phyloP scores from a whole-genome alignment of 192 early-diverging fungal genomes.

The Linnemannia elongata region DNA sequence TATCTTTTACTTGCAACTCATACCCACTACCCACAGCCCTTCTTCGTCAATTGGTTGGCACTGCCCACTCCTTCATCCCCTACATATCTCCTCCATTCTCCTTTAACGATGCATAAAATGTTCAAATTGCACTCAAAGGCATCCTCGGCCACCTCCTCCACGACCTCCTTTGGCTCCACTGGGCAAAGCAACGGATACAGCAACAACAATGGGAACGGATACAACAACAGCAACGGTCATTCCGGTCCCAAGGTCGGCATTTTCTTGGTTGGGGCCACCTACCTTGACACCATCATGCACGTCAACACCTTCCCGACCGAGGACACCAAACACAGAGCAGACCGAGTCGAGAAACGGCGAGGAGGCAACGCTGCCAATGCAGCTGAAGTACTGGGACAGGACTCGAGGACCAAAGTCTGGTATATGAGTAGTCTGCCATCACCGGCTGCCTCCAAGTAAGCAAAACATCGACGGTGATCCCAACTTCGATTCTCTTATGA shows the following conservation, averaged over 20 bases:
- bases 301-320: constrained; percentile 71
- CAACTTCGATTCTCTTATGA: background rate
- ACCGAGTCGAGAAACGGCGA: constrained; percentile 69
- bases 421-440: constrained; percentile 68
- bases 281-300: constrained; percentile 74
- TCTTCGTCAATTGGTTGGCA: background rate
- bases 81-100: background rate
- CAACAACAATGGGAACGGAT: background rate
- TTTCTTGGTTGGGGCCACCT: constrained; percentile 68
- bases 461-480: background rate
- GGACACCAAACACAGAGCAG: constrained; percentile 71
- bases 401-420: constrained; percentile 52
- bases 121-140: constrained; percentile 25
- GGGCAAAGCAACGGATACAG: constrained; percentile 22
- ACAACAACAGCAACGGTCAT: constrained; percentile 3
- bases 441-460: constrained; percentile 62
- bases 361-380: constrained; percentile 77
- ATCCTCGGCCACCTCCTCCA: constrained; percentile 32
- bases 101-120: constrained; percentile 40
- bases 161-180: constrained; percentile 18
- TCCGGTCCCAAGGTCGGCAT: constrained; percentile 32
- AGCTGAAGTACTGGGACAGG: constrained; percentile 68
- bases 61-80: background rate
- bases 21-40: background rate
- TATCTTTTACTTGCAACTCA: no score